Conservation (phyloP, 805 yeast species). For the Alloascoidea hylecoeti region DNA sequence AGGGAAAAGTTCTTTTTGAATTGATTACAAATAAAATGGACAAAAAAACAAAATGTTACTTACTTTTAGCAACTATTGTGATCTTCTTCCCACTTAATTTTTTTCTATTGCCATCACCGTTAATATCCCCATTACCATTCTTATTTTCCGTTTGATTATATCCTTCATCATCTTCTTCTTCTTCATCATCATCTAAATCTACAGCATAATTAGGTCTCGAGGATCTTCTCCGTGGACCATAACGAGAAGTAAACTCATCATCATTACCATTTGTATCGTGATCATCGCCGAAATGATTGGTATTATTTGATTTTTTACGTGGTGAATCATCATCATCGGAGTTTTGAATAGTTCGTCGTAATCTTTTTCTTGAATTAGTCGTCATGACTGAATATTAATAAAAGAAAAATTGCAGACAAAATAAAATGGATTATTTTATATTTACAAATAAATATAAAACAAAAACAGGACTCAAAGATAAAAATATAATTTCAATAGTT, state of each 20-base stretch:
- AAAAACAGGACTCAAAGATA: background rate
- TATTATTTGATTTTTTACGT: background rate
- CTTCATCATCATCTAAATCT: conserved; percentile 3
- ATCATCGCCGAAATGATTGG: background rate
- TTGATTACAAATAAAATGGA: background rate
- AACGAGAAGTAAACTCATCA: background rate
- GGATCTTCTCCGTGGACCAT: conserved; percentile 1
- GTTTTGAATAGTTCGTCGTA: background rate
- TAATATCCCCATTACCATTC: background rate
- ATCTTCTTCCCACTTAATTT: background rate
- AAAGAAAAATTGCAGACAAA: background rate
- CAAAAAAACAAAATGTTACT: background rate
- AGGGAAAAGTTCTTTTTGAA: background rate
- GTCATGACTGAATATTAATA: background rate
- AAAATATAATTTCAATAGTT: no score
- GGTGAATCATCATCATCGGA: background rate
- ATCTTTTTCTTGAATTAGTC: no score
- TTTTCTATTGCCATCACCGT: background rate
- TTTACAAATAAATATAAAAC: background rate
- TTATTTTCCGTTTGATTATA: background rate
- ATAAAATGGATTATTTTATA: background rate
- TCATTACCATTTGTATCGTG: background rate
- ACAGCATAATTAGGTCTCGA: conserved; percentile 2
- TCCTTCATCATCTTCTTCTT: conserved; percentile 2
- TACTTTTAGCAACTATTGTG: background rate